Evolutionary conservation across 2,329 filamentous ascomycete species (phyloP), one percentile per base, ranked within the genome.

Genomic region (Penicillium rolfsii): DNA sequence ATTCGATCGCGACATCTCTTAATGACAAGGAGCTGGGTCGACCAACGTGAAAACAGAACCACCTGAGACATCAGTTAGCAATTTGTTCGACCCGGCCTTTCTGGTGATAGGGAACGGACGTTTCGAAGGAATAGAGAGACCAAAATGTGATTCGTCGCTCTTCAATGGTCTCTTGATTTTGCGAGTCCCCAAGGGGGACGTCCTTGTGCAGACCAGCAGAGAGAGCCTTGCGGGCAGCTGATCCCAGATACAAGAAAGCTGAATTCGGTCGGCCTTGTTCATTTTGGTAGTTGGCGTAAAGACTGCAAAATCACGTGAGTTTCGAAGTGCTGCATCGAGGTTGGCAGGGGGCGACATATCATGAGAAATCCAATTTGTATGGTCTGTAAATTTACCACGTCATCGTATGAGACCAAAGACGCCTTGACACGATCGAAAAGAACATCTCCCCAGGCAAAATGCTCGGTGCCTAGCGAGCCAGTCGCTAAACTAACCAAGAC

Each of bases 201-300:
- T 77, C 76, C 55, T 81, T 81, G 57, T 82, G 78, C 55, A 82
- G 55, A 3, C 80, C 80, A 14, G 78, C 77, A 6, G 79, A 77
- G 1, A 81, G 65, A 3, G 79, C 80, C 61, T 80, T 81, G 40
- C 79, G 73, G 8, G 74, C 69, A 0, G 79, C 79, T 1, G 70
- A 73, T 5, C 79, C 79, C 5, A 79, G 65, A 52, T 78, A 70
- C 12, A 81, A 67, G 61, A 80, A 81, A 5, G 71, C 67, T 8
- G 79, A 79, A 53, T 81, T 81, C 3, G 79, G 79, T 1, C 76
- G 69, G 1, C 79, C 79, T 59, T 76, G 74, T 58, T 81, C 80
- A n/a, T 73, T 76, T 45, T 81, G 78, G 50, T 76, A 80, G 63
- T 79, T 77, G 19, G 73, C 77, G 79, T 81, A 62, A 60, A 58